Conservation (phyloP, 345 rosid species). For the Excoecaria cochinchinensis region DNA sequence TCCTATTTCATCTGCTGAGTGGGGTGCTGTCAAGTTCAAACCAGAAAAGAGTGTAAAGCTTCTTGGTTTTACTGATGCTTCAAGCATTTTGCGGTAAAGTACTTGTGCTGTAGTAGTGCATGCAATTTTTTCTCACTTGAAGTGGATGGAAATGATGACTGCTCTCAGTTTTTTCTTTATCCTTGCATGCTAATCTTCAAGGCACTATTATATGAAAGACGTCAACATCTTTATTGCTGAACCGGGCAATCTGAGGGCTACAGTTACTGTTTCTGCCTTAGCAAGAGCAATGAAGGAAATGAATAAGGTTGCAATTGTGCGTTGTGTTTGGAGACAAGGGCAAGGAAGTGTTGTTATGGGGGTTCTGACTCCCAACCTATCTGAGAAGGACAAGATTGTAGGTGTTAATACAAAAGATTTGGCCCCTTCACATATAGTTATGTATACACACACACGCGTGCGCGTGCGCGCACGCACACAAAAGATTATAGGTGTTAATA, state of each 20-base stretch:
- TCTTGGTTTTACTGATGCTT: conserved; percentile 77
- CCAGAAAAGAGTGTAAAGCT: conserved; percentile 90
- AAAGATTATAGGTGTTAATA: conserved; percentile 50
- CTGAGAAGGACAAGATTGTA: conserved; percentile 64
- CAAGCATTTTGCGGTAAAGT: conserved; percentile 64
- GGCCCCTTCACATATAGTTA: background rate
- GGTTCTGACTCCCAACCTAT: conserved; percentile 71
- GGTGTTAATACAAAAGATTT: conserved; percentile 25
- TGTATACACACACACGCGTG: no score
- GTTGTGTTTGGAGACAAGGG: conserved; percentile 97
- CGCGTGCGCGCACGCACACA: no score
- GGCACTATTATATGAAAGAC: conserved; percentile 96
- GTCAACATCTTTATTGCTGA: conserved; percentile 77
- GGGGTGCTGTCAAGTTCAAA: conserved; percentile 78
- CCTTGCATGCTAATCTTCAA: conserved; percentile 32
- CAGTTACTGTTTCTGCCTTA: conserved; percentile 70
- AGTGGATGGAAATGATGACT: conserved; percentile 12
- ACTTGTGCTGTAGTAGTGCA: conserved; percentile 15
- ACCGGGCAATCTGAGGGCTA: conserved; percentile 63
- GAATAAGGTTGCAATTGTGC: conserved; percentile 74
- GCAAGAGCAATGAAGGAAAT: conserved; percentile 85
- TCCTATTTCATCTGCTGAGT: conserved; percentile 72
- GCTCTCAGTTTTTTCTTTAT: background rate
- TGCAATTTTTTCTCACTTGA: conserved; percentile 1
- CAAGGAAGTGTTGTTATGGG: conserved; percentile 74